Percentiles rank a stretch among this genome's conserved stretches.
Conservation (phyloP, 495 filamentous ascomycete species). For the Astrocystis sublimbata region DNA sequence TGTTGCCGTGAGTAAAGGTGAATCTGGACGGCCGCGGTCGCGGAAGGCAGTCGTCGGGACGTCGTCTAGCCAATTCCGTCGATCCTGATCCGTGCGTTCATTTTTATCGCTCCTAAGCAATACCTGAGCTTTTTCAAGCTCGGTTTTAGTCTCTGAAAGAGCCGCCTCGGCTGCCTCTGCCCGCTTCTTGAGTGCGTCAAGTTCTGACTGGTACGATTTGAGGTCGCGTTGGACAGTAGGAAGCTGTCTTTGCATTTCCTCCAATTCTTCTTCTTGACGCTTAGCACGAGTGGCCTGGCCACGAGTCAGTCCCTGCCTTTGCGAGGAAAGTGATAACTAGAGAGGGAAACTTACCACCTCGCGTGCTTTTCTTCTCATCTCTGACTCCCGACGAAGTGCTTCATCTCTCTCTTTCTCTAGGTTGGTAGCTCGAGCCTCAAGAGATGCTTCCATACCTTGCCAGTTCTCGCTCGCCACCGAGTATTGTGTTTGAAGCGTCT, state of each 20-base stretch:
- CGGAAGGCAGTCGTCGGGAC: constrained; percentile 40
- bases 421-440: constrained; percentile 69
- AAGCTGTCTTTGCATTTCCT: constrained; percentile 64
- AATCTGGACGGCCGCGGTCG: constrained; percentile 48
- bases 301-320: constrained; percentile 28
- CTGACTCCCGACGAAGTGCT: constrained; percentile 74
- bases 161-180: constrained; percentile 67
- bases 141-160: constrained; percentile 50
- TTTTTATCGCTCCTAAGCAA: constrained; percentile 73
- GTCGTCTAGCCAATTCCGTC: constrained; percentile 70
- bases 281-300: constrained; percentile 70
- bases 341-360: constrained; percentile 63
- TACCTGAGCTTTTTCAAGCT: constrained; percentile 52
- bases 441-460: constrained; percentile 87
- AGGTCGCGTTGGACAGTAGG: constrained; percentile 58
- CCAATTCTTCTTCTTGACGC: constrained; percentile 79
- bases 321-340: neutral
- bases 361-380: constrained; percentile 80
- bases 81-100: constrained; percentile 66
- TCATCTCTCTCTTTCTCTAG: constrained; percentile 93
- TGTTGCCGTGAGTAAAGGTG: constrained; percentile 43
- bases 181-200: constrained; percentile 63
- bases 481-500: constrained; percentile 95
- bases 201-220: constrained; percentile 59
- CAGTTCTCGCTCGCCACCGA: constrained; percentile 93